Conservation (phyloP, 2,329 filamentous ascomycete species). For the Alternaria sp. region DNA sequence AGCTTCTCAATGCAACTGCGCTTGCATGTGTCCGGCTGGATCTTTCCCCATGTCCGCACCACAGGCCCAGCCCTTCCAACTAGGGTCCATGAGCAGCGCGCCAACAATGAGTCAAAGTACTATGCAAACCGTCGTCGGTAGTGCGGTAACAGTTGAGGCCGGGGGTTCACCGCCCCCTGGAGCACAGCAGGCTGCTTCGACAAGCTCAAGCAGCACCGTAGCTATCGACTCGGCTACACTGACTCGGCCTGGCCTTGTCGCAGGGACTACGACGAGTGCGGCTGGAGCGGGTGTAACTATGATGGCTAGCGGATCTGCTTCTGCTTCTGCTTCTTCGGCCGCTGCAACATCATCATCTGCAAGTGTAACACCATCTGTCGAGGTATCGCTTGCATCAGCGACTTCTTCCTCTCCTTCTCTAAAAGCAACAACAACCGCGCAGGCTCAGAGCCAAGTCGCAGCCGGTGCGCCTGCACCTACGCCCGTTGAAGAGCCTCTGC, state of each 20-base stretch:
- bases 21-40: conserved; percentile 38
- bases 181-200: conserved; percentile 13
- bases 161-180: conserved; percentile 21
- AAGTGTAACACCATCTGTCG: neutral
- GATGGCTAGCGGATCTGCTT: conserved; percentile 17
- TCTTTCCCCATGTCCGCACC: conserved; percentile 41
- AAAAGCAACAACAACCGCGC: conserved; percentile 14
- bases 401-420: conserved; percentile 1
- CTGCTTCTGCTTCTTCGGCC: neutral
- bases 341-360: neutral
- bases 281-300: conserved; percentile 26
- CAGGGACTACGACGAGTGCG: conserved; percentile 20
- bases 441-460: conserved; percentile 33
- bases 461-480: conserved; percentile 16
- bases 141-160: conserved; percentile 30
- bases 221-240: conserved; percentile 30
- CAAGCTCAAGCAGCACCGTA: conserved; percentile 16
- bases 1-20: conserved; percentile 34
- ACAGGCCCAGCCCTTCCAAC: conserved; percentile 34
- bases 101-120: conserved; percentile 20
- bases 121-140: conserved; percentile 29
- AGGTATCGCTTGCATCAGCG: neutral
- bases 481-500: conserved; percentile 22
- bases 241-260: conserved; percentile 24
- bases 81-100: conserved; percentile 24